Evolutionary conservation across 805 yeast genomes (phyloP), one percentile per base, ranked within the genome.

Genomic region (Torulaspora microellipsoides): DNA sequence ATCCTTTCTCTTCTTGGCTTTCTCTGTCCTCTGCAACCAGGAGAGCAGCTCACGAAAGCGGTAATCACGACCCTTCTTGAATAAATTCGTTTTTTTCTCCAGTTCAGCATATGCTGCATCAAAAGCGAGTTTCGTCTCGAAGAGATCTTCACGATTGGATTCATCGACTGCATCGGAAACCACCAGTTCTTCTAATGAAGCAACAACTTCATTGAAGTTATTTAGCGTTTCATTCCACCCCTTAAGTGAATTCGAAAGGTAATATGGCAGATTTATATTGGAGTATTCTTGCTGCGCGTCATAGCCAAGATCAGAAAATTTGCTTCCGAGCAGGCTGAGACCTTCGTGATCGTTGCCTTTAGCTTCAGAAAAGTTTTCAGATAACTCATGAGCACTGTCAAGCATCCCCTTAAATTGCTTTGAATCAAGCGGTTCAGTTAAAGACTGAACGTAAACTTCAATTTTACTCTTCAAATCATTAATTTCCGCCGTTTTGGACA

Each of bases 271-370:
- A 41, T 69, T 71, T 36, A 78, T 57, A 47, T 75, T 70, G 29
- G 67, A 64, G 46, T 72, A 74, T 52, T 77, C 81, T 42, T 71
- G 69, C 28, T 74, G 77, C 47, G 74, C 78, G 53, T 81, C 77
- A 20, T 81, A 56, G 0, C 71, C 76, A 15, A 68, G 60, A 2
- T 66, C 67, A 3, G 71, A 70, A 54, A 68, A 80, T 32, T 69
- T 67, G 20, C 64, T 58, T 47, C 75, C 65, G 29, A 78, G 49
- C 2, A 65, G 67, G 30, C 58, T 53, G 4, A 79, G 66, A 43
- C 76, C 76, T 34, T 68, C 69, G 1, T 76, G 73, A 62, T 72
- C 69, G 6, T 65, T 67, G 28, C 72, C 47, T 61, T 78, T 64
- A 31, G 67, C 59, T 4, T 65, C 69, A 52, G 77, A 78, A 12